Percentiles rank a stretch among this genome's conserved stretches.
These are phyloP conservation scores for Scedosporium aurantiacum DNA, from an alignment of 2,329 filamentous ascomycete genomes.

Conservation along the genomic window DNA sequence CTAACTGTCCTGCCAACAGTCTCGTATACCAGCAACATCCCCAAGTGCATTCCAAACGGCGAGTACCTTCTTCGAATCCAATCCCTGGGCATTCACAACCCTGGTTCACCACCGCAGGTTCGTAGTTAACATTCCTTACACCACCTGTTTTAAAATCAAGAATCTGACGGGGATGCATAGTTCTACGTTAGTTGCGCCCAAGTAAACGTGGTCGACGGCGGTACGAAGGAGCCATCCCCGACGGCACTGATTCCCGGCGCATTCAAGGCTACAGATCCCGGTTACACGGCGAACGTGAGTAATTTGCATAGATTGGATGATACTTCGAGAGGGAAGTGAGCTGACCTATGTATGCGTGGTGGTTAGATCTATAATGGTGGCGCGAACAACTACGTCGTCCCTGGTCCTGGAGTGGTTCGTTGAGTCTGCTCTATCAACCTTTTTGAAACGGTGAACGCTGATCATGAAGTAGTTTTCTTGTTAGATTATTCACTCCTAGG, in stretches of 20 bases:
- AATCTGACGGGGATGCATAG: slow-evolving; percentile 12
- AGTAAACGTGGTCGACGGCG: slow-evolving; percentile 28
- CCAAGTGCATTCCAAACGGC: slow-evolving; percentile 38
- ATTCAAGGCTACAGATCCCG: slow-evolving; percentile 29
- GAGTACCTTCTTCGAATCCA: slow-evolving; percentile 49
- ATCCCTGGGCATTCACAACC: slow-evolving; percentile 50
- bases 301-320: too few relatives aligned
- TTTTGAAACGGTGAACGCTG: neutral
- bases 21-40: slow-evolving; percentile 29
- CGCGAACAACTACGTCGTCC: slow-evolving; percentile 3
- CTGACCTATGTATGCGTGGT: neutral
- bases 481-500: neutral
- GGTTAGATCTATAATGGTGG: slow-evolving; percentile 5
- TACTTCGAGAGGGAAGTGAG: neutral
- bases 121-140: neutral
- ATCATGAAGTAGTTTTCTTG: neutral
- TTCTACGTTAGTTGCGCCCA: slow-evolving; percentile 39
- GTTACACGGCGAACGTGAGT: slow-evolving; percentile 24
- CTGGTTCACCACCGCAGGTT: slow-evolving; percentile 23
- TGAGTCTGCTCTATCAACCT: neutral
- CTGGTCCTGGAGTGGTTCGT: slow-evolving; percentile 4
- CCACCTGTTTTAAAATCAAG: neutral
- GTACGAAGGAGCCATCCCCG: slow-evolving; percentile 30
- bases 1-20: neutral
- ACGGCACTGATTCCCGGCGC: slow-evolving; percentile 27